Evolutionary conservation across 257 asterid genomes (phyloP).

Genomic region (Nicotiana knightiana): DNA sequence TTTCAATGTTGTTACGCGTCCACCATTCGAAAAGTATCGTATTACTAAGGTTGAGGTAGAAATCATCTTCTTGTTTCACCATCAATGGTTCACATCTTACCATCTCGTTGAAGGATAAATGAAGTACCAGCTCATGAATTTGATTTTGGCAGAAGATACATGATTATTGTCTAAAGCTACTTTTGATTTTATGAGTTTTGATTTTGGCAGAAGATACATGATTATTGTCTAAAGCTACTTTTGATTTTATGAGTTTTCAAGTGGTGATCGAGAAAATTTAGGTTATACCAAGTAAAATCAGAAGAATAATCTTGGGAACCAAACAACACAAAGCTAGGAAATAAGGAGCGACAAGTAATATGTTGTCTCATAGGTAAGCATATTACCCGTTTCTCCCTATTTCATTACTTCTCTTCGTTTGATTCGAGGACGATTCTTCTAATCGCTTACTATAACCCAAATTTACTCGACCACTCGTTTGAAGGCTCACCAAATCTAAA

Average conservation of each 20-base stretch:
- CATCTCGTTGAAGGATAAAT: background rate
- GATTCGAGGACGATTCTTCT: background rate
- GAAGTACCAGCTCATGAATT: background rate
- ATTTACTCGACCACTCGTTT: background rate
- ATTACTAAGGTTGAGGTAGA: background rate
- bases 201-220: background rate
- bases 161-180: background rate
- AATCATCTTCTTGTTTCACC: background rate
- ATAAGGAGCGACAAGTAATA: background rate
- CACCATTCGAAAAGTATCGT: background rate
- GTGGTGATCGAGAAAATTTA: background rate
- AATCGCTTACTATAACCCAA: background rate
- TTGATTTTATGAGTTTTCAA: background rate
- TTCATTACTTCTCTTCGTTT: background rate
- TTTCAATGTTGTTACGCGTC: conserved; percentile 6
- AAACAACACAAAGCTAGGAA: background rate
- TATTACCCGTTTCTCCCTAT: background rate
- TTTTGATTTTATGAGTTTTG: background rate
- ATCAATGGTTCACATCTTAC: background rate
- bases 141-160: background rate
- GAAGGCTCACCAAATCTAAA: background rate
- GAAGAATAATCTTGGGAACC: background rate
- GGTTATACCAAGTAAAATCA: background rate
- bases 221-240: background rate
- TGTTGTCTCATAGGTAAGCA: background rate